Base-by-base conservation (phyloP, 2,329 filamentous ascomycete species). In the Hypomyces perniciosus region DNA sequence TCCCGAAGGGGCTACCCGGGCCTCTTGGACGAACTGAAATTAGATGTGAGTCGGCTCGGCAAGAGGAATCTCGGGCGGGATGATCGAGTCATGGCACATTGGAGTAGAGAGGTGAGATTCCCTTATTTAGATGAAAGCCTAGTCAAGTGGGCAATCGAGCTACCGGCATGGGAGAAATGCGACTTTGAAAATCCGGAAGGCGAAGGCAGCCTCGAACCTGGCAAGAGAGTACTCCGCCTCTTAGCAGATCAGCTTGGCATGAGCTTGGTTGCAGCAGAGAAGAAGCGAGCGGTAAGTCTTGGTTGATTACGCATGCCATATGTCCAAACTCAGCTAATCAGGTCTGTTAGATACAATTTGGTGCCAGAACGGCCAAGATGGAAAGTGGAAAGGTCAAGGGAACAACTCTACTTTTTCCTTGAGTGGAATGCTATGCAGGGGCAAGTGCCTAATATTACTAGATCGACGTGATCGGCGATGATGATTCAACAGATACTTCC, bases 31-130 rank as follows among this genome's bases (percentile, higher is more conserved):
- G 92, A 99, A 68, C 79, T 99, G 5, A 81, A 87, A 53, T 76
- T 97, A 3, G 93, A 99, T 55, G 85, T 97, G 35, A 76, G 81
- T 44, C 82, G 95, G 27, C 80, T 99, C 1, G 91, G 92, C 1
- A 90, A 93, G 68, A 83, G 93, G n/a, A 99, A 99, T 58, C 78
- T 99, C 6, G 95, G 93, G 4, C 84, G 93, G 8, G 93, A 99
- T 62, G 95, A 99, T 68, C 81, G 93, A 27, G 86, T 91, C 13
- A 89, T 96, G 68, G 85, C 89, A 2, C 81, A 95, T 62, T 97
- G 91, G 87, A 83, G 88, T 10, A 85, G 85, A 54, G 93, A 99
- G 68, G 87, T 87, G 31, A 81, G 93, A 34, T 96, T 95, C 63
- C 93, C 95, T 0, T 99, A 82, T 62, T 78, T 99, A 0, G 93